Conservation (phyloP, 2,329 filamentous ascomycete genomes). For the Helotiales sp. region DNA sequence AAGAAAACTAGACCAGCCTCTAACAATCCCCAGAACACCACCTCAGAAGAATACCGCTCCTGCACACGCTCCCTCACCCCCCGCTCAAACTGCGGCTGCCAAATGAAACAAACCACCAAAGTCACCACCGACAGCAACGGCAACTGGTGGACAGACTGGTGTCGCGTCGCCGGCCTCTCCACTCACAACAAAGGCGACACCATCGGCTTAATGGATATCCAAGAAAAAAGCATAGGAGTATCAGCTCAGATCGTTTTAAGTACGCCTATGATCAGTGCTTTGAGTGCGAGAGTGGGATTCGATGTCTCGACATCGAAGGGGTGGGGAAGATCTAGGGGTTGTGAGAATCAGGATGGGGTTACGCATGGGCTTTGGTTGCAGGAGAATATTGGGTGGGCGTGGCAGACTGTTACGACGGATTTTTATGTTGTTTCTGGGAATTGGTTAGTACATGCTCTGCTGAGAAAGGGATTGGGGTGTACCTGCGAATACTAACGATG, state of each 20-base stretch:
- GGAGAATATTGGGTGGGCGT: neutral
- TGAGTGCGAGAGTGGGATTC: neutral
- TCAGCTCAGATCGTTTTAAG: neutral
- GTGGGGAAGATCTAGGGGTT: neutral
- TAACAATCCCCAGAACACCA: neutral
- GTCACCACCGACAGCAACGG: neutral
- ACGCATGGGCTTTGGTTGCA: neutral
- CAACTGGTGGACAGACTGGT: neutral
- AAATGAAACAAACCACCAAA: neutral
- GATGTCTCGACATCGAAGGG: neutral
- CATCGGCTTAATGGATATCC: neutral
- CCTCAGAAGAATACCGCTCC: neutral
- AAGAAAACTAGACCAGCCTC: neutral
- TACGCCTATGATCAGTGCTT: neutral
- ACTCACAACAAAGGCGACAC: neutral
- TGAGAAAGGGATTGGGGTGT: too few relatives aligned
- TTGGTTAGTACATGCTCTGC: too few relatives aligned
- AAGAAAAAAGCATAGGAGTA: neutral
- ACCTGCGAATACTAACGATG: too few relatives aligned
- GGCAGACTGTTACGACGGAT: neutral
- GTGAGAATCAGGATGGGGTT: neutral
- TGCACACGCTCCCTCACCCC: neutral
- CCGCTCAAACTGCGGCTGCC: neutral
- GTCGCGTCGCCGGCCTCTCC: neutral
- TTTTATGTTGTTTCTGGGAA: too few relatives aligned